phyloP scores from a whole-genome alignment of 805 yeast genomes.

The Cyberlindnera xylosilytica region DNA sequence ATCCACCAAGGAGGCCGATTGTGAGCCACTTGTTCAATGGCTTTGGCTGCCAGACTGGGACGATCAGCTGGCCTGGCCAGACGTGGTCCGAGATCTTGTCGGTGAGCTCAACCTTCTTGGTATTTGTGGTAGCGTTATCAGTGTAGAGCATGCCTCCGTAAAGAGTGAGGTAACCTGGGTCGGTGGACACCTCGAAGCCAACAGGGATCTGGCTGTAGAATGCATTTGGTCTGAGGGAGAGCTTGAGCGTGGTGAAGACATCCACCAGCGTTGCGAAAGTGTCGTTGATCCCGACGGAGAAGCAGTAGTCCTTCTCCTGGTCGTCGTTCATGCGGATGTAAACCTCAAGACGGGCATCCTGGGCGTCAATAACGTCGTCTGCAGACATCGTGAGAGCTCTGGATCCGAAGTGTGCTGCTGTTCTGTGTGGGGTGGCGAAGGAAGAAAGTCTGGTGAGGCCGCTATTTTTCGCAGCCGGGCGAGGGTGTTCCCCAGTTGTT shows the following conservation, averaged over 20 bases:
- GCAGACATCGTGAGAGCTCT: constrained; percentile 5
- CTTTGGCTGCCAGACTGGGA: constrained; percentile 66
- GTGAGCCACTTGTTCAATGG: constrained; percentile 39
- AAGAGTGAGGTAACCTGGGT: constrained; percentile 81
- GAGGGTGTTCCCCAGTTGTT: constrained; percentile 1
- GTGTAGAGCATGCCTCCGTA: constrained; percentile 78
- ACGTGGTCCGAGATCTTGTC: constrained; percentile 56
- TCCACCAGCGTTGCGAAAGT: constrained; percentile 56
- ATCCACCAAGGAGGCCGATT: constrained; percentile 41
- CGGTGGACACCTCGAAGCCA: constrained; percentile 57
- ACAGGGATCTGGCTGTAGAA: constrained; percentile 65
- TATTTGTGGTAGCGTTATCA: constrained; percentile 47
- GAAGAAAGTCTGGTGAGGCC: background rate
- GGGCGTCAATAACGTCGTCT: constrained; percentile 21
- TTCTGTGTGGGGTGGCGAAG: background rate
- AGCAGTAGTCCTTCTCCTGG: constrained; percentile 84
- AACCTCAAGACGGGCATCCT: constrained; percentile 28
- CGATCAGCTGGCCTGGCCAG: constrained; percentile 89
- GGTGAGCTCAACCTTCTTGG: constrained; percentile 45
- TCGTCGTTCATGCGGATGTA: constrained; percentile 80
- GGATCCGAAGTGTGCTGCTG: background rate
- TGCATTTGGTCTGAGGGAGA: constrained; percentile 75
- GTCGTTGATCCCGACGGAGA: constrained; percentile 60
- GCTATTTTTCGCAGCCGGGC: constrained; percentile 3
- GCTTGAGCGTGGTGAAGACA: constrained; percentile 65